A percentile compares a stretch with the other conserved stretches of the same genome.
Evolutionary conservation across 768 basidiomycete species (phyloP).

Genomic region (Asterophora parasitica): DNA sequence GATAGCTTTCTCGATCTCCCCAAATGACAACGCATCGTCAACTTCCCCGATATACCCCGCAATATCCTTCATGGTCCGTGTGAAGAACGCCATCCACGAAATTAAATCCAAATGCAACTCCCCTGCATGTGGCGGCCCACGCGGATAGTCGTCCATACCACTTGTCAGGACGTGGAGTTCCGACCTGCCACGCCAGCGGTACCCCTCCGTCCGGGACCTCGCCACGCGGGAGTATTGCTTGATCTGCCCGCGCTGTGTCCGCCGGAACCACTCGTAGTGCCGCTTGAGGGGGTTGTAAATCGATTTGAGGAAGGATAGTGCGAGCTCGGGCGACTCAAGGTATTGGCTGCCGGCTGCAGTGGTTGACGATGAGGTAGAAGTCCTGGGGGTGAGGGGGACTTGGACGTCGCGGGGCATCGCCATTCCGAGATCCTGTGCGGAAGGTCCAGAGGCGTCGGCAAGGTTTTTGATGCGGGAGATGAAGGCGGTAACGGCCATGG

Average conservation of each 20-base stretch:
- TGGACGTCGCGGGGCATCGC: constrained; percentile 45
- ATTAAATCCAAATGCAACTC: constrained; percentile 93
- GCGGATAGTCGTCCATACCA: constrained; percentile 96
- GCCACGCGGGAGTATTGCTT: constrained; percentile 83
- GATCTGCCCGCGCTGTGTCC: constrained; percentile 90
- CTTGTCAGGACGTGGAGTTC: constrained; percentile 85
- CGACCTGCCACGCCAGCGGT: constrained; percentile 91
- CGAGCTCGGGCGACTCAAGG: constrained; percentile 56
- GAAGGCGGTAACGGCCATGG: constrained; percentile 90
- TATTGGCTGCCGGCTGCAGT: constrained; percentile 34
- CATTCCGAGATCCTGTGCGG: constrained; percentile 55
- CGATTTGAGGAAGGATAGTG: constrained; percentile 63
- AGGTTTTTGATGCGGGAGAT: constrained; percentile 62
- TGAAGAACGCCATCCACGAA: constrained; percentile 96
- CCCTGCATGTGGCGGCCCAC: constrained; percentile 83
- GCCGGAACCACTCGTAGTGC: constrained; percentile 96
- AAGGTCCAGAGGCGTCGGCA: constrained; percentile 35
- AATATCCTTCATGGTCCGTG: constrained; percentile 88
- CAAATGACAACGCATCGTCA: constrained; percentile 79
- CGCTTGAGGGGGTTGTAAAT: constrained; percentile 83
- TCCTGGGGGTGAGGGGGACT: constrained; percentile 35
- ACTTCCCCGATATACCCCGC: constrained; percentile 80
- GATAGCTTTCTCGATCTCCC: constrained; percentile 74
- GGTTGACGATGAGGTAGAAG: constrained; percentile 6
- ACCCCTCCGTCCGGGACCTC: constrained; percentile 85